phyloP scores from a whole-genome alignment of 345 rosid species.

The Bruguiera gymnorhiza region DNA sequence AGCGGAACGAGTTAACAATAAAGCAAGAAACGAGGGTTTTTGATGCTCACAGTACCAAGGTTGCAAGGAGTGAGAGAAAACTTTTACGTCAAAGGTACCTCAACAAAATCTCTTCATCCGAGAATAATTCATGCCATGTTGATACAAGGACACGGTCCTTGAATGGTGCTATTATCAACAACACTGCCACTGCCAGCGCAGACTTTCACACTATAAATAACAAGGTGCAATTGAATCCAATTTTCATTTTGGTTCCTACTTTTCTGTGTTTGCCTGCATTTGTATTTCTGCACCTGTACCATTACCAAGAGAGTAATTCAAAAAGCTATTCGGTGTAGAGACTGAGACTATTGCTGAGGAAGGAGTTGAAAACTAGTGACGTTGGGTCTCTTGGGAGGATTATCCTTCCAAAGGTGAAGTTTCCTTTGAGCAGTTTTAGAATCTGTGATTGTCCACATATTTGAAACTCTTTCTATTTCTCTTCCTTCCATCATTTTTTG shows the following conservation, averaged over 20 bases:
- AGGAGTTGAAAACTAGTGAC: slow-evolving; percentile 73
- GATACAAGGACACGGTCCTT: slow-evolving; percentile 30
- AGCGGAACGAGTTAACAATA: slow-evolving; percentile 5
- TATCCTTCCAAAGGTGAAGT: slow-evolving; percentile 79
- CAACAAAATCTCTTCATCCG: slow-evolving; percentile 29
- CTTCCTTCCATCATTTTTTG: background rate
- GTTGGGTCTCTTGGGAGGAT: slow-evolving; percentile 81
- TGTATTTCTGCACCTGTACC: background rate
- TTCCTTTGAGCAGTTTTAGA: slow-evolving; percentile 8
- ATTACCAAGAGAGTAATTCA: background rate
- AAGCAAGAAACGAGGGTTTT: slow-evolving; percentile 25
- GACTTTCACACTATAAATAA: too few species aligned
- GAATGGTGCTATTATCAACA: background rate
- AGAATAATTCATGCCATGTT: slow-evolving; percentile 18
- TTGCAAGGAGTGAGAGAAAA: slow-evolving; percentile 61
- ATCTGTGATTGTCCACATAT: background rate
- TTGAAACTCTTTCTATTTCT: slow-evolving; percentile 8
- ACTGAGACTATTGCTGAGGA: slow-evolving; percentile 54
- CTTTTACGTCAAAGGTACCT: slow-evolving; percentile 58
- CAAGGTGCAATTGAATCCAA: too few species aligned
- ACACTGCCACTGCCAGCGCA: too few species aligned
- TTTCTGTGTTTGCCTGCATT: background rate
- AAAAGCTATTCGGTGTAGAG: slow-evolving; percentile 32
- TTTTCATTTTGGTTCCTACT: background rate
- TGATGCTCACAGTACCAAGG: slow-evolving; percentile 46